phyloP scores from a whole-genome alignment of 257 asterid genomes.

The Catharanthus roseus region DNA sequence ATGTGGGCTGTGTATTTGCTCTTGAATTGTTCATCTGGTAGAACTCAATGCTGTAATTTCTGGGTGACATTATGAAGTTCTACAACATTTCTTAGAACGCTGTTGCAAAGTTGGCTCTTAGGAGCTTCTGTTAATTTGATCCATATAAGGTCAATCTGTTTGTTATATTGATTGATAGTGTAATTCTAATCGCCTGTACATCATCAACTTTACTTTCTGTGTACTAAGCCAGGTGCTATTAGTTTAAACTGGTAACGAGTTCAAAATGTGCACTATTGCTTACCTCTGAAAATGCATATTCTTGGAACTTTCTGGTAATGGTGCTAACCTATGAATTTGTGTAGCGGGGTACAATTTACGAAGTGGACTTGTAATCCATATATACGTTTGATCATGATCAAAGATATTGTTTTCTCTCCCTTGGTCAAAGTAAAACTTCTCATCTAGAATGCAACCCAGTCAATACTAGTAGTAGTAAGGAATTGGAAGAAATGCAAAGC shows the following conservation, averaged over 20 bases:
- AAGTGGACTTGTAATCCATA: not conserved
- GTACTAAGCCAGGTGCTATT: not conserved
- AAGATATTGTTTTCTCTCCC: too few species aligned
- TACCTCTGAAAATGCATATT: not conserved
- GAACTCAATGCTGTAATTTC: not conserved
- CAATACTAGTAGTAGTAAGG: too few species aligned
- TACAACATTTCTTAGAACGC: not conserved
- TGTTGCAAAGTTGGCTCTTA: not conserved
- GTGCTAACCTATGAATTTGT: not conserved
- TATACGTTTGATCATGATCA: not conserved
- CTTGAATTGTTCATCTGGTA: conserved; percentile 1
- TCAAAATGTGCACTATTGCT: not conserved
- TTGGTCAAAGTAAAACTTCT: too few species aligned
- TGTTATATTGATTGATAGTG: not conserved
- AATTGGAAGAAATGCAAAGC: too few species aligned
- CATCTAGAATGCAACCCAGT: not conserved
- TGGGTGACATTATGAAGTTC: not conserved
- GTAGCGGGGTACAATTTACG: not conserved
- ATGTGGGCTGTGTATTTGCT: not conserved
- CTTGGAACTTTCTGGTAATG: not conserved
- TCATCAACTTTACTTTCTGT: not conserved
- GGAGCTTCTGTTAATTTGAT: not conserved
- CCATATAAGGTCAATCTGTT: not conserved
- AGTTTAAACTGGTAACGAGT: not conserved
- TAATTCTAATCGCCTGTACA: not conserved